Evolutionary conservation across 306 rosid species (phyloP), one percentile per base, ranked within the genome.

Genomic region (Trichosanthes truncata): DNA sequence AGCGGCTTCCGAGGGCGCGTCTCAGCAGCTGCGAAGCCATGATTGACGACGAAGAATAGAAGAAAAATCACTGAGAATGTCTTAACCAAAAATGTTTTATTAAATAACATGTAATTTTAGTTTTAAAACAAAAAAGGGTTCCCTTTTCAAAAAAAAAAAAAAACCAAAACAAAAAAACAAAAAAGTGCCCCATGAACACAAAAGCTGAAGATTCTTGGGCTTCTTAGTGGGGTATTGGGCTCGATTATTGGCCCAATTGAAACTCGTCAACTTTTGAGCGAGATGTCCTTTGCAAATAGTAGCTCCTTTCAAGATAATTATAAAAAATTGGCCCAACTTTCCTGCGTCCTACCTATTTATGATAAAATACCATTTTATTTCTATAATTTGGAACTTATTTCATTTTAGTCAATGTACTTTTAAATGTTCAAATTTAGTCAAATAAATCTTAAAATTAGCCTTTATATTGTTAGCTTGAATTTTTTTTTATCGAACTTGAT

Each of bases 21-120:
- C 90, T 84, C 15, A 93, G 84, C 38, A 91, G 87, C 59, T 84
- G 92, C 81, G 86, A 85, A 87, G 97, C 95, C 97, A 94, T 90
- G 53, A 67, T 78, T 52, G 65, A 29, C 43, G 68, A 60, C 23
- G 40, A 33, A 10, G 62, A 48, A 40, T 25, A 11, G 63, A 57
- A 36, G 29, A 62, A 17, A 84, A 49, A 51, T 51, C 36, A 26
- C 13, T 6, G 13, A 52, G 66, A 36, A 56, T 15, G 9, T 38
- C 55, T 12, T 21, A 65, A 40, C 60, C 40, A 46, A 63, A 77
- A 69, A 49, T 73, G 60, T 73, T 73, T 26, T 73, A 38, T 71
- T 71, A 23, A 68, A 23, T 53, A 33, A n/a, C 41, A 38, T 41
- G 29, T 52, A 74, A 46, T 46, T 26, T 31, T 14, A 73, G 41